phyloP scores from a whole-genome alignment of 2,329 filamentous ascomycete species.

The Thielaviopsis ethacetica region DNA sequence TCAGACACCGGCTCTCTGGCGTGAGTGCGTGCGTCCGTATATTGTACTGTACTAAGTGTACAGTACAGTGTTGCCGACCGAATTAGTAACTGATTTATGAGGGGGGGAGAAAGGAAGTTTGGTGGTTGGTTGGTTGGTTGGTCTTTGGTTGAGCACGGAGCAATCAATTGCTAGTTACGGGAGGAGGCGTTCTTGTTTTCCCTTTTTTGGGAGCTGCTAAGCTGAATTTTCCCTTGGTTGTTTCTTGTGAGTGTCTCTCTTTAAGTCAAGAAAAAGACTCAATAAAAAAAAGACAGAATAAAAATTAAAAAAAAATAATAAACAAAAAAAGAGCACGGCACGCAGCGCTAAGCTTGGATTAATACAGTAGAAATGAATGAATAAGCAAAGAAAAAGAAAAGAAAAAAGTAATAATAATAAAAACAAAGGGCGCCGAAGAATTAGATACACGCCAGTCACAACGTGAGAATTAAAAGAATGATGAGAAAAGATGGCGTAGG shows the following conservation, averaged over 20 bases:
- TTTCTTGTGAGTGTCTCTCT: neutral
- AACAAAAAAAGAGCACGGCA: neutral
- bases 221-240: neutral
- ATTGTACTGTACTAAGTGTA: neutral
- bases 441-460: neutral
- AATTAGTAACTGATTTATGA: too few relatives aligned
- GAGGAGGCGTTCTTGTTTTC: neutral
- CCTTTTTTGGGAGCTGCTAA: neutral
- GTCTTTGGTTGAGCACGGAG: neutral
- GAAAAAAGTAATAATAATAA: neutral
- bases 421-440: neutral
- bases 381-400: neutral
- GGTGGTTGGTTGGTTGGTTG: too few relatives aligned
- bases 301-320: neutral
- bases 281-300: neutral
- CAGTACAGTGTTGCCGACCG: too few relatives aligned
- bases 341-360: too few relatives aligned
- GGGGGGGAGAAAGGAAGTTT: too few relatives aligned
- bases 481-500: neutral
- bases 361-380: too few relatives aligned
- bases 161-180: neutral
- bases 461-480: neutral
- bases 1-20: neutral
- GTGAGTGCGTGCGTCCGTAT: neutral
- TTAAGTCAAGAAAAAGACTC: neutral